These are phyloP conservation scores for Xylaria sp. DNA, from an alignment of 2,329 filamentous ascomycete genomes.

Conservation along the genomic window DNA sequence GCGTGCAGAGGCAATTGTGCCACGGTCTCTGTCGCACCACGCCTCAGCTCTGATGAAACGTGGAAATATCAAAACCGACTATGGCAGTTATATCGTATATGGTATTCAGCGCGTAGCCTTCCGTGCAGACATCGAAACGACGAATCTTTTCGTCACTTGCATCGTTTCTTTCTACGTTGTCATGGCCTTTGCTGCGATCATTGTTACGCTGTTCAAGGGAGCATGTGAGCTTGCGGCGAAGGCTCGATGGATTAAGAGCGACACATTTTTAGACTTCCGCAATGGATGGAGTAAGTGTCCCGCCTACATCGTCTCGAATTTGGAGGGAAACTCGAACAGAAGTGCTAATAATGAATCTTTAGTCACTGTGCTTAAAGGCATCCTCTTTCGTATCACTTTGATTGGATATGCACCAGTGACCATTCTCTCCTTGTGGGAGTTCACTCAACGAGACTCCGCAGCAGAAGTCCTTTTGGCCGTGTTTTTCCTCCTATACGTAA, in stretches of 20 bases:
- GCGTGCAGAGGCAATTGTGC: constrained; percentile 65
- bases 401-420: constrained; percentile 94
- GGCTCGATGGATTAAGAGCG: constrained; percentile 79
- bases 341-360: constrained; percentile 26
- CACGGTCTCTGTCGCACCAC: constrained; percentile 53
- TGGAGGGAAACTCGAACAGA: background rate
- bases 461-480: constrained; percentile 88
- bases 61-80: constrained; percentile 63
- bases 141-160: constrained; percentile 94
- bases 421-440: constrained; percentile 92
- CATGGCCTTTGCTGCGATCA: constrained; percentile 76
- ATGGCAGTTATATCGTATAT: constrained; percentile 71
- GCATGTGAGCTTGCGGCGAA: constrained; percentile 80
- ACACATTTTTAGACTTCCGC: constrained; percentile 93
- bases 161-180: constrained; percentile 90
- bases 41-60: constrained; percentile 62
- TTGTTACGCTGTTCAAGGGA: constrained; percentile 83
- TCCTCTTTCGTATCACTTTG: constrained; percentile 88
- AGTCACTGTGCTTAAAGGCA: constrained; percentile 87
- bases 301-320: background rate
- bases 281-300: constrained; percentile 77
- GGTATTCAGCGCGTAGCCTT: constrained; percentile 93
- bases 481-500: constrained; percentile 87
- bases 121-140: constrained; percentile 83
- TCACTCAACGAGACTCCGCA: constrained; percentile 84